These are phyloP conservation scores for Kodamaea sp. DNA, from an alignment of 1,139 yeast species.

Conservation along the genomic window DNA sequence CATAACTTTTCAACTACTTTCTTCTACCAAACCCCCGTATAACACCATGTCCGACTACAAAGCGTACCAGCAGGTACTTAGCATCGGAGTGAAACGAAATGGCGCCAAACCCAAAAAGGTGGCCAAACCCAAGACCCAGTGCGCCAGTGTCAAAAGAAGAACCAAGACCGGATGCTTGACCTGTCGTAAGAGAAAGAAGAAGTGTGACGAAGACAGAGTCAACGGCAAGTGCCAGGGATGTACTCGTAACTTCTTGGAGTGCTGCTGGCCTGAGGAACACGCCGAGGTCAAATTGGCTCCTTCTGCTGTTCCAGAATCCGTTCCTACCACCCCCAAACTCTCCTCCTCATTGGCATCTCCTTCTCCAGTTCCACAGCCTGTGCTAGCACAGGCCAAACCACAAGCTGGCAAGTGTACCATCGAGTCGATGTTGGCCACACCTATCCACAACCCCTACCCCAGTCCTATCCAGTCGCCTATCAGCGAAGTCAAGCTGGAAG, in stretches of 20 bases:
- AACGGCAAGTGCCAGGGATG: slow-evolving; percentile 52
- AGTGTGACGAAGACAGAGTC: slow-evolving; percentile 63
- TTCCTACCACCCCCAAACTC: slow-evolving; percentile 1
- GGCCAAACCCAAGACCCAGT: slow-evolving; percentile 17
- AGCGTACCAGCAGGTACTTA: slow-evolving; percentile 45
- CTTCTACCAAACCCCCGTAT: slow-evolving; percentile 2
- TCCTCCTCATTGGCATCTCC: slow-evolving; percentile 1
- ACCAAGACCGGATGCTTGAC: slow-evolving; percentile 79
- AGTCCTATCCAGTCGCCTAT: slow-evolving; percentile 24
- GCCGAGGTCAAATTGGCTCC: neutral
- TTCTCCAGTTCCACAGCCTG: slow-evolving; percentile 1
- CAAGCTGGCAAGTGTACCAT: slow-evolving; percentile 15
- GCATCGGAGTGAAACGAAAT: slow-evolving; percentile 27
- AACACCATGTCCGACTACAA: slow-evolving; percentile 28
- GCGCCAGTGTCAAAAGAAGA: slow-evolving; percentile 38
- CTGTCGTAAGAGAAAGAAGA: slow-evolving; percentile 68
- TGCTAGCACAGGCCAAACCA: slow-evolving; percentile 2
- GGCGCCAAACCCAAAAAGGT: slow-evolving; percentile 16
- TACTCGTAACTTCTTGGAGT: slow-evolving; percentile 47
- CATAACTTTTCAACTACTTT: too few species aligned
- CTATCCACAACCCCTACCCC: slow-evolving; percentile 15
- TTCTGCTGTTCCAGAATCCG: neutral
- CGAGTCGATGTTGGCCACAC: slow-evolving; percentile 17
- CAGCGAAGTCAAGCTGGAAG: slow-evolving; percentile 11
- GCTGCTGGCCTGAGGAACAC: slow-evolving; percentile 30